Evolutionary conservation across 2,329 filamentous ascomycete species (phyloP).

Genomic region (Cyphellophora attinorum): DNA sequence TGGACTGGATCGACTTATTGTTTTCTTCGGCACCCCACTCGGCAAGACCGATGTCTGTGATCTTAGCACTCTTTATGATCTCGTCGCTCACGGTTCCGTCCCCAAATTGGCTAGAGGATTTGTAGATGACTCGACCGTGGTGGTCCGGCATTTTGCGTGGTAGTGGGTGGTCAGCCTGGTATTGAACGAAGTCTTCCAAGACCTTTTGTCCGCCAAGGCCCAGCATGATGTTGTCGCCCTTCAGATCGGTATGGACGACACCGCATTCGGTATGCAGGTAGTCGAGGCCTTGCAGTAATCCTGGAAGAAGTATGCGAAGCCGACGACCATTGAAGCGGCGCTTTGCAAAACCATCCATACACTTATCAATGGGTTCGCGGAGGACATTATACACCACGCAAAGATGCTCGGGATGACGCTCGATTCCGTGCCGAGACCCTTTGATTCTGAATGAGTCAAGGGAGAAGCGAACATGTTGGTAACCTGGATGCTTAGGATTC

Average conservation of each 20-base stretch:
- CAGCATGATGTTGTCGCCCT: constrained; percentile 35
- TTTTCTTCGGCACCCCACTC: constrained; percentile 26
- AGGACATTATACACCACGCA: constrained; percentile 31
- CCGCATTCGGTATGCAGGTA: constrained; percentile 32
- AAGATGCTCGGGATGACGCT: constrained; percentile 15
- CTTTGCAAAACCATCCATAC: constrained; percentile 22
- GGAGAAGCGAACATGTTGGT: constrained; percentile 24
- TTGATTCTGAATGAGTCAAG: constrained; percentile 25
- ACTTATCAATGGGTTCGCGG: constrained; percentile 28
- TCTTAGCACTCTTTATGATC: constrained; percentile 19
- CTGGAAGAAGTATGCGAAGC: constrained; percentile 25
- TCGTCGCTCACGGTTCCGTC: constrained; percentile 10
- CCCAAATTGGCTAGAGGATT: constrained; percentile 24
- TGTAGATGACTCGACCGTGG: constrained; percentile 25
- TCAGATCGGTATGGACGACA: constrained; percentile 36
- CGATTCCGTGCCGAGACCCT: constrained; percentile 18
- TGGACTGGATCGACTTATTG: constrained; percentile 39
- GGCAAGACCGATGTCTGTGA: constrained; percentile 31
- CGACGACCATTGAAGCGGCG: constrained; percentile 20
- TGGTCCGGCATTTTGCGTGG: constrained; percentile 24
- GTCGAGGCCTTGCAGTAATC: constrained; percentile 29
- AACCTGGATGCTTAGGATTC: constrained; percentile 25
- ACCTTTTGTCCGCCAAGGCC: constrained; percentile 21
- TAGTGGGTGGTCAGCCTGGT: constrained; percentile 23
- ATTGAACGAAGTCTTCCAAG: constrained; percentile 24